A percentile compares a stretch with the other conserved stretches of the same genome.
Evolutionary conservation across 139 green algal genomes (phyloP).

Genomic region (Chlorella sp.): DNA sequence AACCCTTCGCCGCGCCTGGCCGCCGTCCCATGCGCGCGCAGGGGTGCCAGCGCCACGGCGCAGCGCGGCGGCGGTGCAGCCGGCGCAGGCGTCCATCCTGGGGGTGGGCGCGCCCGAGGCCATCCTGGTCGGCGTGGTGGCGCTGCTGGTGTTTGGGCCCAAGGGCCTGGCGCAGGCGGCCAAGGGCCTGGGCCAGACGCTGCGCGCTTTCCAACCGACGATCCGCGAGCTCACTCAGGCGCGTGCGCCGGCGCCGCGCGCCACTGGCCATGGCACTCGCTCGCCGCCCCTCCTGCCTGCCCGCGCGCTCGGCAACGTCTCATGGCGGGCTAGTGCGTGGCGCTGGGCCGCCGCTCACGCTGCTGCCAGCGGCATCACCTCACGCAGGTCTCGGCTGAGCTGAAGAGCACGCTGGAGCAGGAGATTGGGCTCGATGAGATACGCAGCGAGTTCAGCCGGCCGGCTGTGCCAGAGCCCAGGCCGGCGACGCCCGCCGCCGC

Average conservation of each 20-base stretch:
- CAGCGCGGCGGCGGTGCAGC: constrained; percentile 9
- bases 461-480: constrained; percentile 7
- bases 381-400: constrained; percentile 83
- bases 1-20: no score
- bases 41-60: neutral
- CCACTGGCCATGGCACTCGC: no score
- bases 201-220: constrained; percentile 90
- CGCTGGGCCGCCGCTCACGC: no score
- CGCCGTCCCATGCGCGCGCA: no score
- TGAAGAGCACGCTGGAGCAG: constrained; percentile 86
- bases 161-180: constrained; percentile 97
- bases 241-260: no score
- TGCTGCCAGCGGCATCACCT: no score
- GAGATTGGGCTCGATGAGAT: constrained; percentile 97
- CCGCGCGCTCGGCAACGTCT: no score
- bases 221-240: constrained; percentile 95
- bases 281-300: no score
- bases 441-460: constrained; percentile 56
- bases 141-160: constrained; percentile 97
- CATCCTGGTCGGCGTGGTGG: constrained; percentile 96
- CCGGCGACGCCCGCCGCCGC: no score
- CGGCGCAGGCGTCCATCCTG: constrained; percentile 70
- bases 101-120: constrained; percentile 97
- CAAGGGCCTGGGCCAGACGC: constrained; percentile 80
- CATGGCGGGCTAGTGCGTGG: no score